Evolutionary conservation across 108 stramenopile species (phyloP).

Genomic region (Fragilaria crotonensis): DNA sequence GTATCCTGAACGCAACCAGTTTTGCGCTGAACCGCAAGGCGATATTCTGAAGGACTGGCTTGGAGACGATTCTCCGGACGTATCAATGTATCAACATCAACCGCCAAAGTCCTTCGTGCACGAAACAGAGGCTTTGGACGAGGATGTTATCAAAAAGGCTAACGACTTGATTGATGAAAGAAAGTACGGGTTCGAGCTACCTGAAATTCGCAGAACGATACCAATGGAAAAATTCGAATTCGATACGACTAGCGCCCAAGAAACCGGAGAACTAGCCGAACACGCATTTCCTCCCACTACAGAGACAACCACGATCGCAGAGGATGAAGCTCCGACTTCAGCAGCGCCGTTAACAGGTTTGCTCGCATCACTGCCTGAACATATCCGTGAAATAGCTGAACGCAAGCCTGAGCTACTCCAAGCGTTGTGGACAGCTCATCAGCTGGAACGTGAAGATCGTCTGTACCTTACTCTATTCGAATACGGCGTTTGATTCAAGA

Average conservation of each 20-base stretch:
- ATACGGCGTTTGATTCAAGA: no score
- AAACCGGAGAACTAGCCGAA: background rate
- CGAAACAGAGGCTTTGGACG: background rate
- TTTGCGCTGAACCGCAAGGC: background rate
- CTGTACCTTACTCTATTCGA: no score
- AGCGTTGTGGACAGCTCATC: constrained; percentile 14
- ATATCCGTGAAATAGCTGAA: constrained; percentile 44
- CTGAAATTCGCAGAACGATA: no score
- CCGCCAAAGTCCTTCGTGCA: background rate
- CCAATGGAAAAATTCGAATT: no score
- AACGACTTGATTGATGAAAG: background rate
- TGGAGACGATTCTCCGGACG: no score
- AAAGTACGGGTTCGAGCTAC: constrained; percentile 38
- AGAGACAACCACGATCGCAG: background rate
- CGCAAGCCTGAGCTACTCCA: constrained; percentile 43
- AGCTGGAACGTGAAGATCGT: background rate
- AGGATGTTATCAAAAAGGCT: background rate
- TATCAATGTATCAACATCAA: background rate
- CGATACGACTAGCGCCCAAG: background rate
- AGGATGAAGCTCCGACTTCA: background rate
- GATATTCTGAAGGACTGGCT: background rate
- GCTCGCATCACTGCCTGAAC: constrained; percentile 40
- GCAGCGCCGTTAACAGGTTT: constrained; percentile 8
- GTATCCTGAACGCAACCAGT: background rate
- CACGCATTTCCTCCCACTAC: background rate